Conservation (phyloP, 768 basidiomycete species). For the Ephemerocybe angulata region DNA sequence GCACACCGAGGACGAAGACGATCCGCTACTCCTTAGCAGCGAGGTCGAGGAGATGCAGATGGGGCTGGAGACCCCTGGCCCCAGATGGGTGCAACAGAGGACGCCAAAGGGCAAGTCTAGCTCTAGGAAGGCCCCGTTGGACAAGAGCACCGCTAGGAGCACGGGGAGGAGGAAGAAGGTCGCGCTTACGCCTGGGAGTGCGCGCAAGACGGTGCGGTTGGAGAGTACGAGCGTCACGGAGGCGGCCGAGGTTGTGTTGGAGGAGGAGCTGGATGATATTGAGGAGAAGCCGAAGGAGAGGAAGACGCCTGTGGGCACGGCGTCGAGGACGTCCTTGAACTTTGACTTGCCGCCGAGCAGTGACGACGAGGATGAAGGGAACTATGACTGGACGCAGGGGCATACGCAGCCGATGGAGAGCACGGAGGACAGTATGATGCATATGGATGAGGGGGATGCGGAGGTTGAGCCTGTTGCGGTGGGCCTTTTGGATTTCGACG, state of each 20-base stretch:
- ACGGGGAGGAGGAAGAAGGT: slow-evolving; percentile 4
- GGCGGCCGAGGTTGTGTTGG: background rate
- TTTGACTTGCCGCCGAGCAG: slow-evolving; percentile 15
- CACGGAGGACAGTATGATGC: slow-evolving; percentile 28
- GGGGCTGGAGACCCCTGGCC: background rate
- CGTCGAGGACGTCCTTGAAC: background rate
- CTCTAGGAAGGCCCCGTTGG: background rate
- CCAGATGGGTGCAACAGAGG: background rate
- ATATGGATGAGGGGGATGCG: slow-evolving; percentile 24
- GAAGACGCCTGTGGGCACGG: background rate
- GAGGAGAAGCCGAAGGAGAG: background rate
- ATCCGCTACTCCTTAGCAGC: slow-evolving; percentile 63
- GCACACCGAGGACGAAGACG: slow-evolving; percentile 62
- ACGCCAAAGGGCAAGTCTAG: background rate
- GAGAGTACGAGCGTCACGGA: background rate
- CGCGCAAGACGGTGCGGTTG: background rate
- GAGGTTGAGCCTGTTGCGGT: slow-evolving; percentile 24
- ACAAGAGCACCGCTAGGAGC: background rate
- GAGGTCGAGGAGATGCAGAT: background rate
- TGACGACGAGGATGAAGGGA: slow-evolving; percentile 7
- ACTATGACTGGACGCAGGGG: slow-evolving; percentile 20
- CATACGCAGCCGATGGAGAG: slow-evolving; percentile 12
- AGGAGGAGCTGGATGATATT: background rate
- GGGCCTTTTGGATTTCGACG: slow-evolving; percentile 23
- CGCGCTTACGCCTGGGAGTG: background rate